Percentiles rank a stretch among this genome's conserved stretches.
Evolutionary conservation across 192 early-diverging fungal genomes (phyloP).

Genomic region (Linnemannia hyalina): DNA sequence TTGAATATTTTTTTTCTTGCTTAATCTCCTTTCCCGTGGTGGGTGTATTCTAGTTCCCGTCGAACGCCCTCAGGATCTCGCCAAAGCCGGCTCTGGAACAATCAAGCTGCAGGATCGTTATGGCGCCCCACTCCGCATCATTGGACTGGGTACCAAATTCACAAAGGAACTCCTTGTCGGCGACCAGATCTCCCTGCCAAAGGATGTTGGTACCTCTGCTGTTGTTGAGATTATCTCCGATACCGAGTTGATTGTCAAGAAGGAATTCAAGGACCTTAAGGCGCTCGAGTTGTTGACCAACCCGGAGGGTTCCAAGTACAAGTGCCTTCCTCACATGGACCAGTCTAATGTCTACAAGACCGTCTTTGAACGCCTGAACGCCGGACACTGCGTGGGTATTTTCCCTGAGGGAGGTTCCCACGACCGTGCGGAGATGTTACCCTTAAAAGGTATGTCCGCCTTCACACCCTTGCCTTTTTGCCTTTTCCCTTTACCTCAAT

Average conservation of each 20-base stretch:
- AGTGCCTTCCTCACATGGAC: constrained; percentile 85
- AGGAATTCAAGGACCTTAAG: constrained; percentile 77
- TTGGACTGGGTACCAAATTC: constrained; percentile 77
- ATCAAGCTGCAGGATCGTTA: constrained; percentile 74
- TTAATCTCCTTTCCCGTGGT: constrained; percentile 2
- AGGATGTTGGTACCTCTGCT: constrained; percentile 68
- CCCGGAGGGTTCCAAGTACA: constrained; percentile 68
- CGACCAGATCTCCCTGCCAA: constrained; percentile 73
- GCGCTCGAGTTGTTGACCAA: constrained; percentile 72
- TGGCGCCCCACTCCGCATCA: constrained; percentile 73
- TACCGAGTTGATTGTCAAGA: constrained; percentile 79
- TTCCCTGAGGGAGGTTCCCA: constrained; percentile 98
- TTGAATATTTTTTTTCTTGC: neutral
- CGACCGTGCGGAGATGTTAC: constrained; percentile 94
- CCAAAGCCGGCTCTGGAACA: constrained; percentile 72
- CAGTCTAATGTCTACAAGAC: constrained; percentile 85
- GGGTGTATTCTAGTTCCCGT: constrained; percentile 80
- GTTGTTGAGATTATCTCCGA: constrained; percentile 85
- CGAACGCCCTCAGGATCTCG: constrained; percentile 90
- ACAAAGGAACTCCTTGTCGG: constrained; percentile 71
- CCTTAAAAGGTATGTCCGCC: constrained; percentile 79
- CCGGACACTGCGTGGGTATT: constrained; percentile 86
- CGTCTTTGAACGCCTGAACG: constrained; percentile 82
- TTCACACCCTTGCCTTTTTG: neutral
- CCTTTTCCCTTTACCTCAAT: neutral